Evolutionary conservation across 768 basidiomycete genomes (phyloP).

Genomic region (Trametes elegans): DNA sequence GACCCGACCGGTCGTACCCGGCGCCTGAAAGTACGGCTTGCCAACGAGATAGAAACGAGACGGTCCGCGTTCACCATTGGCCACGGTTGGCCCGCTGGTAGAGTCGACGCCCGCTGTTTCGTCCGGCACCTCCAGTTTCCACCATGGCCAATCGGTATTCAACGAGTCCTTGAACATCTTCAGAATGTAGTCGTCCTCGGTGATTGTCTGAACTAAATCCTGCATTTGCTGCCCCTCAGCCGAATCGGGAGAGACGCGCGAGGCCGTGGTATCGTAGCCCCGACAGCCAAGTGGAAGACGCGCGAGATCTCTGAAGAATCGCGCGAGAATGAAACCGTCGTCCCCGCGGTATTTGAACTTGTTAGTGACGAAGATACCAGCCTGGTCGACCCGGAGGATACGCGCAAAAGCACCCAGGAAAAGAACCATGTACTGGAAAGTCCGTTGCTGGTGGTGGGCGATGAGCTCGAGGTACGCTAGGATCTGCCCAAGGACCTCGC

Average conservation of each 20-base stretch:
- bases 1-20: conserved; percentile 2
- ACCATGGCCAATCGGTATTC: neutral
- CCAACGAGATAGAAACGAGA: conserved; percentile 12
- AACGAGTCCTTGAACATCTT: neutral
- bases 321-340: neutral
- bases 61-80: too few species aligned
- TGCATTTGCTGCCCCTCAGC: neutral
- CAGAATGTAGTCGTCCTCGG: neutral
- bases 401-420: neutral
- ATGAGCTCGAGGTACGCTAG: neutral
- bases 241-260: neutral
- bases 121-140: neutral
- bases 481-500: neutral
- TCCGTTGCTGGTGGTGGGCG: conserved; percentile 1
- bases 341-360: conserved; percentile 1
- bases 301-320: conserved; percentile 1
- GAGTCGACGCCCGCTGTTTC: too few species aligned
- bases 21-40: neutral
- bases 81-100: too few species aligned
- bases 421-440: conserved; percentile 1
- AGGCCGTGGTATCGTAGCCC: conserved; percentile 8
- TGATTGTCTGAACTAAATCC: neutral
- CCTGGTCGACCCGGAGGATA: neutral
- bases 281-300: neutral
- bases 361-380: neutral